Evolutionary conservation across 768 basidiomycete genomes (phyloP).

Genomic region (Punctularia strigosozonata): DNA sequence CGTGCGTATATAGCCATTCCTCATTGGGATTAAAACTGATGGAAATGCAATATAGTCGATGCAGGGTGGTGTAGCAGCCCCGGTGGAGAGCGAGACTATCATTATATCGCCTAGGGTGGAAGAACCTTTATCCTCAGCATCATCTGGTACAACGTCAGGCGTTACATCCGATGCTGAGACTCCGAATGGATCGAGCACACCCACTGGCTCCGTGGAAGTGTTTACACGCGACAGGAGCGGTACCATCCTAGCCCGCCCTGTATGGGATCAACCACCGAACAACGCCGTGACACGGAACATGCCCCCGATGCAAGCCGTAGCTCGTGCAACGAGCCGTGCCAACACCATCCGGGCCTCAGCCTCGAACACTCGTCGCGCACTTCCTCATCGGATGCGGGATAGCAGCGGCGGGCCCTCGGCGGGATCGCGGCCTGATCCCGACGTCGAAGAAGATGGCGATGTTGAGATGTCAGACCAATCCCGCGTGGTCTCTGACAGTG

Average conservation of each 20-base stretch:
- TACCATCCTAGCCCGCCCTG: conserved; percentile 56
- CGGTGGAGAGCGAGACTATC: too few species aligned
- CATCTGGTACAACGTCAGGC: too few species aligned
- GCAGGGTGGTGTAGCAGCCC: too few species aligned
- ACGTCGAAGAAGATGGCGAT: conserved; percentile 72
- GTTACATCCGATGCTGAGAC: conserved; percentile 37
- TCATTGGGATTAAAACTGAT: too few species aligned
- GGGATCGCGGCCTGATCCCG: conserved; percentile 57
- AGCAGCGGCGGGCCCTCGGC: conserved; percentile 25
- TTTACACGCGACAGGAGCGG: conserved; percentile 59
- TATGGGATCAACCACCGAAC: conserved; percentile 36
- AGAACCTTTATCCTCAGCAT: too few species aligned
- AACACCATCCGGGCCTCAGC: not conserved
- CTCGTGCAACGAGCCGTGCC: not conserved
- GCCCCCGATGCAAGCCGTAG: too few species aligned
- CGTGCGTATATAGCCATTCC: too few species aligned
- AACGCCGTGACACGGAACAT: conserved; percentile 19
- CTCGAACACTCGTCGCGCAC: too few species aligned
- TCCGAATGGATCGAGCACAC: conserved; percentile 45
- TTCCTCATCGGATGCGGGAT: conserved; percentile 11
- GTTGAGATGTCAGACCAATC: conserved; percentile 33
- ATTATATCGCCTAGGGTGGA: too few species aligned
- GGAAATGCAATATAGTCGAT: too few species aligned
- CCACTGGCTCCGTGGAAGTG: conserved; percentile 51
- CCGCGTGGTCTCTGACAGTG: conserved; percentile 20